Base-by-base conservation (phyloP, 768 basidiomycete genomes). In the Podaxis carcinomalis region DNA sequence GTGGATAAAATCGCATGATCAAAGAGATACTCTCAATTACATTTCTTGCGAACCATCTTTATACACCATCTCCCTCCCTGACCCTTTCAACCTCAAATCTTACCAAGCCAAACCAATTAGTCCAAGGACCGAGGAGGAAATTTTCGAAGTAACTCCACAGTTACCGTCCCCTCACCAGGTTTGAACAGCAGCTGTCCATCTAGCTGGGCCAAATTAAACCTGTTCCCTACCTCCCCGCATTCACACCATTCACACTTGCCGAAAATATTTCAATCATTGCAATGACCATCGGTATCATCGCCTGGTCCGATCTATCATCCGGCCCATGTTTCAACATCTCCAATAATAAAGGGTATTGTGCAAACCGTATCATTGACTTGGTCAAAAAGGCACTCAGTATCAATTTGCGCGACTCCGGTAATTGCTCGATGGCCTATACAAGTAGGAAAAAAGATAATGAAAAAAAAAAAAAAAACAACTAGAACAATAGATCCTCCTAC, bases 311-410 rank as follows among this genome's bases (percentile, higher is more conserved):
- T 67, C 87, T 92, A 68, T 94, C 93, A 27, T 94, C 92, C 0
- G 90, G 85, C 0, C 97, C 98, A 54, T 95, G 87, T 73, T 98
- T 98, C 59, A 90, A 76, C 10, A 97, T 95, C 66, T 93, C 94
- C 32, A 99, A 80, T 1, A 98, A 78, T 1, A 99, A 81, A 5
- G 97, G 97, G 72, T 98, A 98, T 64, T 95, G 82, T n/a, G 96
- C 97, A 27, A 99, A 80, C 67, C 97, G 88, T 4, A 97, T 98
- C 1, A 96, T 98, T 1, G 97, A 97, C 73, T 98, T 98, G 5
- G 97, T 99, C 42, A 99, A 79, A 73, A 98, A 99, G 1, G 93
- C 97, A 71, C 98, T 99, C 53, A 99, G 77, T 74, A 98, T 97
- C 37, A 98, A 83, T 75, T 98, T 98, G 32, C 96, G 83, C 7